Evolutionary conservation across 768 basidiomycete species (phyloP).

Genomic region (Lactifluus piperatus): DNA sequence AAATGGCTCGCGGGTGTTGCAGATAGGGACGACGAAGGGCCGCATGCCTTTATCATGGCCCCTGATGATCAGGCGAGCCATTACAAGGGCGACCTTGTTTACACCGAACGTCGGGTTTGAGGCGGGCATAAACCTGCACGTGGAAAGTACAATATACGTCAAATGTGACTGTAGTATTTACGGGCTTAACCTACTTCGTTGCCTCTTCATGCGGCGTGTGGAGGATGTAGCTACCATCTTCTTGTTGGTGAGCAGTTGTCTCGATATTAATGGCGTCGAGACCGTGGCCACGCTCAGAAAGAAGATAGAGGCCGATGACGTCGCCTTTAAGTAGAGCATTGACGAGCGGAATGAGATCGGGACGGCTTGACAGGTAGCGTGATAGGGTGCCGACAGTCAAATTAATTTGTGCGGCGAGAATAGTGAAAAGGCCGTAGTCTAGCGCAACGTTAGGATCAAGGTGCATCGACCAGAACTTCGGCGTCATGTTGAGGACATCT

Average conservation of each 20-base stretch:
- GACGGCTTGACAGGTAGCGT: slow-evolving; percentile 38
- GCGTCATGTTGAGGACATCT: slow-evolving; percentile 42
- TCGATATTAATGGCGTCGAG: no score
- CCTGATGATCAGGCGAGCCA: slow-evolving; percentile 48
- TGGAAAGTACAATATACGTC: neutral
- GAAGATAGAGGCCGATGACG: slow-evolving; percentile 27
- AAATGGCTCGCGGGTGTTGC: slow-evolving; percentile 45
- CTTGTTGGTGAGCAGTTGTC: slow-evolving; percentile 34
- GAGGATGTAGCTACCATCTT: slow-evolving; percentile 40
- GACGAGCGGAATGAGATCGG: slow-evolving; percentile 42
- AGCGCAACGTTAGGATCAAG: slow-evolving; percentile 42
- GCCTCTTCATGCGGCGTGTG: slow-evolving; percentile 51
- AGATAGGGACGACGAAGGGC: slow-evolving; percentile 48
- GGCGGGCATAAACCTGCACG: slow-evolving; percentile 48
- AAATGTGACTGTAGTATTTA: neutral
- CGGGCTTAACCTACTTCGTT: slow-evolving; percentile 37
- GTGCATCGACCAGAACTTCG: slow-evolving; percentile 46
- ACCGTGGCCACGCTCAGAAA: neutral
- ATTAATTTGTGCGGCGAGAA: slow-evolving; percentile 44
- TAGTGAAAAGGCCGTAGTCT: slow-evolving; percentile 46
- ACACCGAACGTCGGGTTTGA: slow-evolving; percentile 45
- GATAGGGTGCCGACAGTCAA: slow-evolving; percentile 47
- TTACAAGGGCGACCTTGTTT: slow-evolving; percentile 48
- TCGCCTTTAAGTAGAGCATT: slow-evolving; percentile 44
- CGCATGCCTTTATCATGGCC: slow-evolving; percentile 42